Evolutionary conservation across 768 basidiomycete species (phyloP).

Genomic region (Gloeostereum incarnatum): DNA sequence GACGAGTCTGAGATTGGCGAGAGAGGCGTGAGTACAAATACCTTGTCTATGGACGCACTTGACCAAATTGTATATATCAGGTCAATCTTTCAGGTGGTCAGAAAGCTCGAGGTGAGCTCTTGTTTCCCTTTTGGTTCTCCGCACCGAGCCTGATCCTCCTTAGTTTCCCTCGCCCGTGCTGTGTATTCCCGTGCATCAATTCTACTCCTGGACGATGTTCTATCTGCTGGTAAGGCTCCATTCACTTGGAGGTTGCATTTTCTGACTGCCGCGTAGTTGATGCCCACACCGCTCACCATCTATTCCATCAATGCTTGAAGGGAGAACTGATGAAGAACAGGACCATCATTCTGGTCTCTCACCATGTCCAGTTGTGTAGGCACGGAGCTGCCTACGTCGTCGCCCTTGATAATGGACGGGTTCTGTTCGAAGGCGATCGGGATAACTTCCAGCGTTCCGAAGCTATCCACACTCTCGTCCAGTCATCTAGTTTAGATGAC

Average conservation of each 20-base stretch:
- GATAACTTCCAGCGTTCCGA: constrained; percentile 60
- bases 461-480: constrained; percentile 57
- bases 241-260: not conserved
- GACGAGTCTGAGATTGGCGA: constrained; percentile 86
- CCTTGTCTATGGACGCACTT: constrained; percentile 34
- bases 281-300: constrained; percentile 86
- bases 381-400: constrained; percentile 78
- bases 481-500: constrained; percentile 32
- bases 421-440: constrained; percentile 61
- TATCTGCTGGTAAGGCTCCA: constrained; percentile 33
- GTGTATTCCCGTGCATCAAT: constrained; percentile 83
- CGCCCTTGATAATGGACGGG: constrained; percentile 73
- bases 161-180: constrained; percentile 73
- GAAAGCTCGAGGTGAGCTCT: constrained; percentile 46
- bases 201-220: constrained; percentile 79
- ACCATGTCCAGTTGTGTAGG: constrained; percentile 85
- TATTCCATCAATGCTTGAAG: constrained; percentile 75
- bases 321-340: constrained; percentile 76
- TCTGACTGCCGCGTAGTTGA: constrained; percentile 46
- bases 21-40: constrained; percentile 67
- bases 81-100: constrained; percentile 41
- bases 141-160: constrained; percentile 5
- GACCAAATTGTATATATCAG: constrained; percentile 7
- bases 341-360: constrained; percentile 89
- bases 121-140: not conserved